Base-by-base conservation (phyloP, 108 stramenopile species). In the Chaetoceros tenuissimus region DNA sequence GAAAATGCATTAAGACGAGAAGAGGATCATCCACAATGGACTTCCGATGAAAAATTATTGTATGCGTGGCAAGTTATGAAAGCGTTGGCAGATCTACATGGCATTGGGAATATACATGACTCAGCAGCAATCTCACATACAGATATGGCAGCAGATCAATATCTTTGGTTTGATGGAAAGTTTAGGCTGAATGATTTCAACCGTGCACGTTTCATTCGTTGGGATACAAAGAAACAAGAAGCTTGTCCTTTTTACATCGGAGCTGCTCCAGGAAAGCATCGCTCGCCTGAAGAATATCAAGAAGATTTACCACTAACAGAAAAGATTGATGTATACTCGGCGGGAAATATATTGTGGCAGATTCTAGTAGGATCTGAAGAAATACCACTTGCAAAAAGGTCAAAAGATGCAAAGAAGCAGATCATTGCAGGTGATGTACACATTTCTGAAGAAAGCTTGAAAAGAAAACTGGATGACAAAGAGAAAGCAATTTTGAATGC, bases 171-270 rank as follows among this genome's bases (percentile, higher is more conserved):
- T 17, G 47, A 48, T 48, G 31, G 45, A 40, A 40, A 10, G 34
- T 40, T 40, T 13, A 40, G 13, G 55, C 67, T 87, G 23, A 80
- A 82, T 51, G 85, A 87, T 62, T 87, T 87, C 64, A 87, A 87
- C 60, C 67, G 85, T 16, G 77, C 70, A 31, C 73, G 81, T 5
- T 87, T 87, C 63, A 51, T 87, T 31, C 65, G 53, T 18, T 69
- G 64, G 62, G 73, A 78, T 57, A 31, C n/a, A 3, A 66, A 30
- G 0, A 67, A 26, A 7, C 59, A 66, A 24, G 23, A 56, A 25
- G 7, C 70, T 1, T 85, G 84, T 43, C 48, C 56, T 1, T 81
- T 67, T 40, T 20, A 28, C 19, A 67, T 81, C 5, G 73, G 73
- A 7, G 71, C 56, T 31, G 79, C 81, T 55, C 74, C 79, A 43